Percentiles rank a stretch among this genome's conserved stretches.
These are phyloP conservation scores for Neoscytalidium dimidiatum DNA, from an alignment of 2,329 filamentous ascomycete genomes.

Conservation along the genomic window DNA sequence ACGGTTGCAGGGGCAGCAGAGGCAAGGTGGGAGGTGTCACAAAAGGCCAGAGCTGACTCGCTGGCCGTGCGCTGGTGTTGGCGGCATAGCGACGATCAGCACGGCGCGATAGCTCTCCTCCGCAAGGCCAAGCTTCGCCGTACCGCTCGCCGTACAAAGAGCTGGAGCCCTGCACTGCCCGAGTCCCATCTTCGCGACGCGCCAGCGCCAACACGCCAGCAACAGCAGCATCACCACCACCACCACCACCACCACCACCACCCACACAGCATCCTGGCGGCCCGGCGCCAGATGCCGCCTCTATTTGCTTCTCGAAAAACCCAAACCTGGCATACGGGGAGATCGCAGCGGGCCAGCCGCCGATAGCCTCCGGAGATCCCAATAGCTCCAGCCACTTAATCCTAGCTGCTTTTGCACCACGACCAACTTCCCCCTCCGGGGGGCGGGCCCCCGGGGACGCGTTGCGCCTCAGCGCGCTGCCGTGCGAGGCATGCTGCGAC, in stretches of 20 bases:
- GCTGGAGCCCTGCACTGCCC: no score
- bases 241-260: no score
- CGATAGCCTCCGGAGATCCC: conserved; percentile 5
- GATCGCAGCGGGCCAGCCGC: neutral
- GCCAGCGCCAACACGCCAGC: no score
- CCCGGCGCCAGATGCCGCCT: neutral
- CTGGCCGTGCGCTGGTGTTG: neutral
- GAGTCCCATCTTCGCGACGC: neutral
- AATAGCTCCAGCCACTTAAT: conserved; percentile 7
- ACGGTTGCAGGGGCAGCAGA: neutral
- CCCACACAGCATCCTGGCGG: neutral
- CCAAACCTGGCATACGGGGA: neutral
- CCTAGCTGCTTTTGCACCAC: neutral
- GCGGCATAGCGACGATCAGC: conserved; percentile 6
- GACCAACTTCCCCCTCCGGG: no score
- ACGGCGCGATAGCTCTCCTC: neutral
- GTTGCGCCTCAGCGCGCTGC: neutral
- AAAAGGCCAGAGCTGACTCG: neutral
- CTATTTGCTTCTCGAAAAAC: conserved; percentile 5
- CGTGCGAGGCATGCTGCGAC: neutral
- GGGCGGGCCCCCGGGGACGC: no score
- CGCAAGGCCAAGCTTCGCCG: conserved; percentile 14
- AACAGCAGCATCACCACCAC: no score
- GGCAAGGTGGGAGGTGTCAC: conserved; percentile 5
- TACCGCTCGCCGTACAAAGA: neutral